Conservation (phyloP, 192 early-diverging fungal species). For the Coemansia sp. region DNA sequence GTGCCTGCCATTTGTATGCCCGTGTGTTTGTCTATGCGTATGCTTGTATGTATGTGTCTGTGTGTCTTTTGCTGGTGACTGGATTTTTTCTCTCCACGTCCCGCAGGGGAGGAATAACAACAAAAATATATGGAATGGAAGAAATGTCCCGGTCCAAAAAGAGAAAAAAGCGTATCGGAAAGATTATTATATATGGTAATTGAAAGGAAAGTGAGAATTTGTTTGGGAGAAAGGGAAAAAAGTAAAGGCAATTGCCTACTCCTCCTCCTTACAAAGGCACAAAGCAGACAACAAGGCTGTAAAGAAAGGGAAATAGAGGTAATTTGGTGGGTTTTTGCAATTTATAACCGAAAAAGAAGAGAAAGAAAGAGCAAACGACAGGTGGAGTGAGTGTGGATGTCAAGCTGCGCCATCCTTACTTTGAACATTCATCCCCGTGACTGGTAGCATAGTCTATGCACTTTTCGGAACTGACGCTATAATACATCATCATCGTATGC, state of each 20-base stretch:
- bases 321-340: background rate
- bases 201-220: background rate
- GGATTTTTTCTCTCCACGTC: too few species aligned
- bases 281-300: background rate
- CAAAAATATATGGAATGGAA: too few species aligned
- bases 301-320: constrained; percentile 1
- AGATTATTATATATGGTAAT: too few species aligned
- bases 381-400: background rate
- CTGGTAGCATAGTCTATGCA: background rate
- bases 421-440: background rate
- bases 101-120: too few species aligned
- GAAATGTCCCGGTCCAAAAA: too few species aligned
- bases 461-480: background rate
- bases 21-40: background rate
- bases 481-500: too few species aligned
- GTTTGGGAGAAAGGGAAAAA: background rate
- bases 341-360: background rate
- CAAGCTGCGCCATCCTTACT: background rate
- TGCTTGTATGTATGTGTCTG: background rate
- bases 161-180: too few species aligned
- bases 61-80: background rate
- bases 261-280: background rate
- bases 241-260: background rate
- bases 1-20: background rate
- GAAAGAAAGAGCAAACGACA: background rate